These are phyloP conservation scores for Aspergillus texensis DNA, from an alignment of 2,329 filamentous ascomycete genomes.

Conservation along the genomic window DNA sequence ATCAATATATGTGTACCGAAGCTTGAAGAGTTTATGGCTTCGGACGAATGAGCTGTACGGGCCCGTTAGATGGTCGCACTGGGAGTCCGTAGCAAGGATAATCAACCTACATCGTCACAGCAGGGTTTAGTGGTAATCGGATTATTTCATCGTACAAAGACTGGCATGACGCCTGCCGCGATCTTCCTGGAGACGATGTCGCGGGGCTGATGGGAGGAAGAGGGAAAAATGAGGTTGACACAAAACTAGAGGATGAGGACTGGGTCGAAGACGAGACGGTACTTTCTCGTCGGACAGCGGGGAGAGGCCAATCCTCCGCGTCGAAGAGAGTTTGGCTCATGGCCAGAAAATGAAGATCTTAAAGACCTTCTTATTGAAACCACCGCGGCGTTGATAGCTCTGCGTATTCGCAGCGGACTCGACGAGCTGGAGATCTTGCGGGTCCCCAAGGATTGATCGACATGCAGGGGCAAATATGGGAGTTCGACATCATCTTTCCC, in stretches of 20 bases:
- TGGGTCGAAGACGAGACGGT: constrained; percentile 29
- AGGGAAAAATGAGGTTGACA: constrained; percentile 25
- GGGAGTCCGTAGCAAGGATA: neutral
- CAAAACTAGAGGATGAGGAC: constrained; percentile 30
- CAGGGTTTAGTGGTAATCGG: constrained; percentile 33
- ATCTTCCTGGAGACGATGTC: constrained; percentile 26
- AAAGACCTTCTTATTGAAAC: neutral
- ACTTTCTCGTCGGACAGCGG: constrained; percentile 24
- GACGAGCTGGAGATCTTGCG: constrained; percentile 22
- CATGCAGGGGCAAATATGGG: constrained; percentile 11
- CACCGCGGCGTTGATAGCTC: neutral
- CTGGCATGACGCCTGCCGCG: constrained; percentile 32
- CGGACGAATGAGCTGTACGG: constrained; percentile 41
- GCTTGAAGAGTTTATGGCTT: constrained; percentile 42
- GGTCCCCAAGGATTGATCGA: constrained; percentile 22
- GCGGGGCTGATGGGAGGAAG: constrained; percentile 28
- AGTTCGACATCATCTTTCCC: constrained; percentile 17
- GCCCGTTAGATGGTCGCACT: neutral
- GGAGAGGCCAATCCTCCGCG: constrained; percentile 33
- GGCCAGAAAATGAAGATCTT: neutral
- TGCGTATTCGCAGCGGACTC: neutral
- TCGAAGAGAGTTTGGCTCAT: constrained; percentile 24
- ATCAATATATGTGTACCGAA: constrained; percentile 43
- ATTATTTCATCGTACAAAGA: constrained; percentile 35
- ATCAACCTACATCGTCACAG: constrained; percentile 37